These are phyloP conservation scores for Rhodamnia rubescens DNA, from an alignment of 345 rosid species.

Conservation along the genomic window DNA sequence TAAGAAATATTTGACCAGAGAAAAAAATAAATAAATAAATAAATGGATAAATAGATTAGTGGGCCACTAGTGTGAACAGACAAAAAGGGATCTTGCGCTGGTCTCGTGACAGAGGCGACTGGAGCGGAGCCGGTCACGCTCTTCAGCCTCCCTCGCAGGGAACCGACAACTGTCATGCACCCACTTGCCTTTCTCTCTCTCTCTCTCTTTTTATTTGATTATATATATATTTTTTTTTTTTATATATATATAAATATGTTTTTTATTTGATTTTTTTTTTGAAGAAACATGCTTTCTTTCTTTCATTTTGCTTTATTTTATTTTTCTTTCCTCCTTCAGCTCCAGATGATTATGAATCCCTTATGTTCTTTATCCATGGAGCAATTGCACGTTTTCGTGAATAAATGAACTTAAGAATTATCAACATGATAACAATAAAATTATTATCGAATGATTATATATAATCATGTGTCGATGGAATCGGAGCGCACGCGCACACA, in stretches of 20 bases:
- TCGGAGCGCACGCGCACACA: too few species aligned
- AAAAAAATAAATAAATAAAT: not conserved
- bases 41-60: not conserved
- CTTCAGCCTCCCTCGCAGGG: not conserved
- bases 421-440: not conserved
- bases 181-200: not conserved
- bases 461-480: not conserved
- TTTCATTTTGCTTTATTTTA: not conserved
- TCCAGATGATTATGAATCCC: not conserved
- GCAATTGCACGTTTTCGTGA: not conserved
- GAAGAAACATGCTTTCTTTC: not conserved
- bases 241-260: too few species aligned
- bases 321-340: not conserved
- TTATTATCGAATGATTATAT: not conserved
- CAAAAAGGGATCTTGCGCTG: not conserved
- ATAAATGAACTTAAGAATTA: not conserved
- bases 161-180: constrained; percentile 10
- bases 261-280: too few species aligned
- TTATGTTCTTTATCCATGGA: not conserved
- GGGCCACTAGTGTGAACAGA: not conserved
- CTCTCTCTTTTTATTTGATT: not conserved
- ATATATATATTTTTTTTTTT: not conserved
- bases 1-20: constrained; percentile 13
- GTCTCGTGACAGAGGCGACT: constrained; percentile 14
- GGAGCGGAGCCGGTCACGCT: constrained; percentile 6